Evolutionary conservation across 345 rosid species (phyloP), one percentile per base, ranked within the genome.

Genomic region (Streptanthus diversifolius): DNA sequence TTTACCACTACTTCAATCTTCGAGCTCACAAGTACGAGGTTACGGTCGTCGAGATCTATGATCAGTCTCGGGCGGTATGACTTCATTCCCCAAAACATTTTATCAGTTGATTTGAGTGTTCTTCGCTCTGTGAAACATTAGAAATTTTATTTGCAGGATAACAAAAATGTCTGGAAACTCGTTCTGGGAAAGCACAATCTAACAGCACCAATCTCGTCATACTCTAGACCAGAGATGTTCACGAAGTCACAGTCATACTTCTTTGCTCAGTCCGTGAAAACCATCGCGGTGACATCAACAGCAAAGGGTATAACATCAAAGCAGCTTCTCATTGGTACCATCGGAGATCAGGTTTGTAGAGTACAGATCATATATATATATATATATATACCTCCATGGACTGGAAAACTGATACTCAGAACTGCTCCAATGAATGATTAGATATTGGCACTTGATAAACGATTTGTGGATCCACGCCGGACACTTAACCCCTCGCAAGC

Each of bases 241-340:
- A 86, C 93, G 47, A 92, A 86, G 83, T 88, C 96, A 35, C 99
- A 95, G 82, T 92, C 99, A 7, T 95, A 95, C 77, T 95, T 85
- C 77, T 92, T 95, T 72, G 70, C 98, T 49, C 98, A 92, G 75
- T 90, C 98, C 1, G 84, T 87, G 72, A 90, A 92, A 87, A 83
- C 92, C 14, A 83, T 95, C 35, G 84, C 93, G 11, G 97, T 90
- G 73, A 95, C 99, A 56, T 87, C 84, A 49, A 95, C 99, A 54
- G 88, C 97, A 39, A 95, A 87, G 93, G 99, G 99, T 63, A 92
- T 95, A 59, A 92, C 96, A 36, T 92, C 99, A 17, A 90, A 90
- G 96, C 98, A 92, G 82, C 93, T 95, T 80, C 98, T 95, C 76
- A 87, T 95, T 33, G 98, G 98, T 75, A 95, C 98, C 47, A 81